A percentile compares a stretch with the other conserved stretches of the same genome.
phyloP scores from a whole-genome alignment of 805 yeast genomes.

The Suhomyces pyralidae region DNA sequence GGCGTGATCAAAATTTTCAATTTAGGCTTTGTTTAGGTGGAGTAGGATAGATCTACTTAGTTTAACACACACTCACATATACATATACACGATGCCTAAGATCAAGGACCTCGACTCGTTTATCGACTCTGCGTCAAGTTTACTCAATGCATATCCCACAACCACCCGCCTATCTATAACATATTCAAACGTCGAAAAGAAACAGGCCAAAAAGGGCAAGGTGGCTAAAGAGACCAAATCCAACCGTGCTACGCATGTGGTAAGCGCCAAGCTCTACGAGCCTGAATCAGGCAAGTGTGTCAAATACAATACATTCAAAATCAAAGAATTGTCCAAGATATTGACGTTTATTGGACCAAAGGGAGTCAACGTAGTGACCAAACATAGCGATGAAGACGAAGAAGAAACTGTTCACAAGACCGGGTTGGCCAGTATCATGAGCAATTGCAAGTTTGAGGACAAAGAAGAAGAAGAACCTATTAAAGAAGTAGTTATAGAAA shows the following conservation, averaged over 20 bases:
- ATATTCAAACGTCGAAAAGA: constrained; percentile 30
- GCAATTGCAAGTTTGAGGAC: constrained; percentile 28
- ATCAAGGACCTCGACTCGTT: constrained; percentile 20
- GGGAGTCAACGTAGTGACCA: constrained; percentile 44
- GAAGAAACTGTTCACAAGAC: constrained; percentile 16
- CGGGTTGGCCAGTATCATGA: constrained; percentile 42
- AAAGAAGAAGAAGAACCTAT: constrained; percentile 6
- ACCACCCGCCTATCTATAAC: constrained; percentile 34
- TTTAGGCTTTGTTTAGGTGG: too few species aligned
- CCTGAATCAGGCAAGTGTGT: constrained; percentile 61
- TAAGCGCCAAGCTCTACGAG: constrained; percentile 62
- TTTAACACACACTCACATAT: not conserved
- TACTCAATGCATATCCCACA: constrained; percentile 37
- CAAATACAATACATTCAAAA: constrained; percentile 54
- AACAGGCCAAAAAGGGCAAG: constrained; percentile 12
- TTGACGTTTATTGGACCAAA: constrained; percentile 72
- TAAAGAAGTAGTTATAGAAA: constrained; percentile 3
- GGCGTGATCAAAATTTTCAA: constrained; percentile 4
- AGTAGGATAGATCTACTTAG: too few species aligned
- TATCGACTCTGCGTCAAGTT: constrained; percentile 27
- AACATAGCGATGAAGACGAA: constrained; percentile 8
- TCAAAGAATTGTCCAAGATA: constrained; percentile 72
- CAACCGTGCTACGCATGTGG: constrained; percentile 28
- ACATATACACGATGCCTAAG: constrained; percentile 5
- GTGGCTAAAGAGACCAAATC: constrained; percentile 8